These are phyloP conservation scores for Cladorrhinum sp. DNA, from an alignment of 2,329 filamentous ascomycete species.

Conservation along the genomic window DNA sequence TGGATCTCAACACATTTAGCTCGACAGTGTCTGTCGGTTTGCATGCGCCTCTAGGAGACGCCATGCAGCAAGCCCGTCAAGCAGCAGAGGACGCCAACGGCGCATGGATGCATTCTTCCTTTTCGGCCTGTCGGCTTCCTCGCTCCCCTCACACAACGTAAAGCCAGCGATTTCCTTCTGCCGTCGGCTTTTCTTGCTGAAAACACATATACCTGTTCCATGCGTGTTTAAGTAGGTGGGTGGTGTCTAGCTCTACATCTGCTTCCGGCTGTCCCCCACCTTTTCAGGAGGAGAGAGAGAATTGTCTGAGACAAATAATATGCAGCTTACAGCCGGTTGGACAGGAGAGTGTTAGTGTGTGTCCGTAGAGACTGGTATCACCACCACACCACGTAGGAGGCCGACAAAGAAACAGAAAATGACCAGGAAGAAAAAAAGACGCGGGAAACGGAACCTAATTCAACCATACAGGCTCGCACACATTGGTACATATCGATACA, in stretches of 20 bases:
- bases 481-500: neutral
- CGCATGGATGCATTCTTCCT: conserved; percentile 6
- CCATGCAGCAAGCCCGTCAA: conserved; percentile 7
- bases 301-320: too few relatives aligned
- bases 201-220: neutral
- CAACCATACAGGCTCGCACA: neutral
- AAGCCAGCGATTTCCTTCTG: conserved; percentile 3
- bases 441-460: neutral
- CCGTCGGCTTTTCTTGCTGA: neutral
- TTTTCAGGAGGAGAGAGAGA: neutral
- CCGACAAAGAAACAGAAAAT: neutral
- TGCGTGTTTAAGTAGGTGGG: neutral
- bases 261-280: too few relatives aligned
- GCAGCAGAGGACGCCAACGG: neutral
- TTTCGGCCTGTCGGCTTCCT: conserved; percentile 17
- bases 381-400: neutral
- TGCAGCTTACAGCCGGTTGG: neutral
- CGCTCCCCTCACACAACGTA: conserved; percentile 15
- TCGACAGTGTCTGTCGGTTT: neutral
- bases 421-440: neutral
- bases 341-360: neutral
- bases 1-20: neutral
- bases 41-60: conserved; percentile 4
- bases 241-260: too few relatives aligned
- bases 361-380: neutral